These are phyloP conservation scores for Fusarium albosuccineum DNA, from an alignment of 2,329 filamentous ascomycete genomes.

Conservation along the genomic window DNA sequence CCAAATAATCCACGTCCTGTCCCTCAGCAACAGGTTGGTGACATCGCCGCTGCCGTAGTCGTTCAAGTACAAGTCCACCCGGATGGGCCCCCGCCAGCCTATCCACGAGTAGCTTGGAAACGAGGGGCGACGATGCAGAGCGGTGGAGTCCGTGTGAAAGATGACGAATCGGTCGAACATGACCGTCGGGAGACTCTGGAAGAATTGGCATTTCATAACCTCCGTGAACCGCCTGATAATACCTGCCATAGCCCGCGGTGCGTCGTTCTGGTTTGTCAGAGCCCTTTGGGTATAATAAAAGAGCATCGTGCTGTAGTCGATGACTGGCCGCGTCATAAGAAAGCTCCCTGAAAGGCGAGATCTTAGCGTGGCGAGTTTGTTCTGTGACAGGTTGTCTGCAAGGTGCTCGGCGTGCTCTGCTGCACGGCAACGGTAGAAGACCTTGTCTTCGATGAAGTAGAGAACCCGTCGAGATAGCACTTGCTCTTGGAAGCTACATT, in stretches of 20 bases:
- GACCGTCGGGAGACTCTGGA: slow-evolving; percentile 5
- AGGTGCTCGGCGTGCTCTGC: slow-evolving; percentile 4
- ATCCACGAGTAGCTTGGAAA: slow-evolving; percentile 34
- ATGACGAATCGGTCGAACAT: slow-evolving; percentile 14
- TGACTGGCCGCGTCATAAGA: neutral
- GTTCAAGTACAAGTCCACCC: neutral
- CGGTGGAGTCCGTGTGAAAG: accelerated
- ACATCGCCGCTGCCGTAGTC: too few relatives aligned
- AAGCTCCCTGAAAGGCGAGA: neutral
- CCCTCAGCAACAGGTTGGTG: slow-evolving; percentile 1
- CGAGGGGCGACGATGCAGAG: neutral
- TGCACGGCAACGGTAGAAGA: slow-evolving; percentile 22
- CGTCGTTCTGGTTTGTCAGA: slow-evolving; percentile 14
- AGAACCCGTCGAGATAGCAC: slow-evolving; percentile 1
- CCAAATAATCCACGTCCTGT: slow-evolving; percentile 29
- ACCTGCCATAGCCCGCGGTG: slow-evolving; percentile 9
- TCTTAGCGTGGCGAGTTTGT: neutral
- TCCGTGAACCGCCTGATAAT: slow-evolving; percentile 2
- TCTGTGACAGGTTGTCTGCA: neutral
- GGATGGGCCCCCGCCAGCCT: slow-evolving; percentile 15
- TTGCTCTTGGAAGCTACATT: slow-evolving; percentile 20
- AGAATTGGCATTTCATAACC: slow-evolving; percentile 1
- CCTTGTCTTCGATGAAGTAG: slow-evolving; percentile 12
- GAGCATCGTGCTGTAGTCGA: neutral
- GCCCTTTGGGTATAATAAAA: slow-evolving; percentile 3